Percentiles rank a stretch among this genome's conserved stretches.
phyloP scores from a whole-genome alignment of 495 filamentous ascomycete species.

The Aspergillus panamensis region DNA sequence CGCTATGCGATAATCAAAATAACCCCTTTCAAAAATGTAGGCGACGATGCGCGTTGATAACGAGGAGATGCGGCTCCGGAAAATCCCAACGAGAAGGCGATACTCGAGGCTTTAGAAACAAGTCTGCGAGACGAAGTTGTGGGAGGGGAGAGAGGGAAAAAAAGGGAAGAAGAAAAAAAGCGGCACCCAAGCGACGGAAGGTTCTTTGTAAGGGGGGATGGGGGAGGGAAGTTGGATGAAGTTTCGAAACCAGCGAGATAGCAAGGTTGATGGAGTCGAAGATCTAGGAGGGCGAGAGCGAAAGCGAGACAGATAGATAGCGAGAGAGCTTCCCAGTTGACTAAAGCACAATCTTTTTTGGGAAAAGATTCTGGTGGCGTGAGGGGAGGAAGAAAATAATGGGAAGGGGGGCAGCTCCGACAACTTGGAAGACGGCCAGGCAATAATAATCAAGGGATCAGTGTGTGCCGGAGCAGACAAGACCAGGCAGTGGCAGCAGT shows the following conservation, averaged over 20 bases:
- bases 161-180: constrained; percentile 7
- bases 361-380: constrained; percentile 14
- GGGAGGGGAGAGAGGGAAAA: constrained; percentile 9
- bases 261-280: background rate
- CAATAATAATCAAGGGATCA: constrained; percentile 22
- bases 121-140: constrained; percentile 10
- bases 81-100: constrained; percentile 7
- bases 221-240: constrained; percentile 4
- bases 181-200: constrained; percentile 11
- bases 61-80: constrained; percentile 21
- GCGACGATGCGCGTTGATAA: constrained; percentile 17
- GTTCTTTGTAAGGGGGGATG: constrained; percentile 1
- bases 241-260: constrained; percentile 4
- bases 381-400: constrained; percentile 9
- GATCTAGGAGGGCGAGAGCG: background rate
- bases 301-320: no score
- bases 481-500: no score
- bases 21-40: constrained; percentile 1
- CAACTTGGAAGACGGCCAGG: no score
- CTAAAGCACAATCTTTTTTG: constrained; percentile 6
- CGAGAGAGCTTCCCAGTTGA: no score
- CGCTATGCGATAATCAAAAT: constrained; percentile 3
- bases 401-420: background rate
- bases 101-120: constrained; percentile 4
- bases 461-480: background rate